A percentile compares a stretch with the other conserved stretches of the same genome.
Evolutionary conservation across 768 basidiomycete genomes (phyloP).

Genomic region (Suillus placidus): DNA sequence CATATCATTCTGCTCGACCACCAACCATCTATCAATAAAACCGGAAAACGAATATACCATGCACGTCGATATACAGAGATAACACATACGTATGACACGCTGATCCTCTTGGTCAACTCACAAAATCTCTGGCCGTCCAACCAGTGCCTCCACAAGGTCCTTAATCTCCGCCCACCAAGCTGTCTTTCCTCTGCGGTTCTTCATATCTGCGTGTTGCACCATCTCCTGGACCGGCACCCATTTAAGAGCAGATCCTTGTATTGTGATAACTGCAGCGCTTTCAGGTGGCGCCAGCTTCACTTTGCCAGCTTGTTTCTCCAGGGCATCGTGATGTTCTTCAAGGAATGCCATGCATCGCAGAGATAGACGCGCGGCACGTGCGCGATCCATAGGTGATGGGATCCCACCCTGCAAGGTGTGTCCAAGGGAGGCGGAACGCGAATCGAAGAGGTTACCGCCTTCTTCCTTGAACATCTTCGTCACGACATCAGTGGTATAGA

Average conservation of each 20-base stretch:
- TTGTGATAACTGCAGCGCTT: constrained; percentile 87
- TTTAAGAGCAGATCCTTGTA: constrained; percentile 77
- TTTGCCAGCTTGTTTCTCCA: constrained; percentile 55
- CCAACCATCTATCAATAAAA: background rate
- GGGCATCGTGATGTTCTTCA: constrained; percentile 70
- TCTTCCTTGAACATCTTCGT: constrained; percentile 96
- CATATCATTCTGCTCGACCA: background rate
- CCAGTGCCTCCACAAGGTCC: constrained; percentile 73
- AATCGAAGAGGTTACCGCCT: constrained; percentile 89
- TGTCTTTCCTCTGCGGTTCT: constrained; percentile 76
- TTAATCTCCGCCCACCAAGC: constrained; percentile 79
- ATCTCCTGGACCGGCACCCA: constrained; percentile 89
- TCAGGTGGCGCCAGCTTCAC: constrained; percentile 58
- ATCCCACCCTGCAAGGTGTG: constrained; percentile 97
- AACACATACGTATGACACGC: background rate
- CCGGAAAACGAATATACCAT: background rate
- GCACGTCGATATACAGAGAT: background rate
- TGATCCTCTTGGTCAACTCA: constrained; percentile 12
- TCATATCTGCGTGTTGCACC: constrained; percentile 87
- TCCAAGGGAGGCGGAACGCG: constrained; percentile 93
- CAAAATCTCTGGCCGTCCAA: constrained; percentile 61
- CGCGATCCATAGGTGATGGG: constrained; percentile 93
- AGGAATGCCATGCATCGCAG: constrained; percentile 94
- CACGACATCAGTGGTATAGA: constrained; percentile 91
- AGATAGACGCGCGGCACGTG: constrained; percentile 86